These are phyloP conservation scores for Coprinellus aureogranulatus DNA, from an alignment of 768 basidiomycete species.

Conservation along the genomic window DNA sequence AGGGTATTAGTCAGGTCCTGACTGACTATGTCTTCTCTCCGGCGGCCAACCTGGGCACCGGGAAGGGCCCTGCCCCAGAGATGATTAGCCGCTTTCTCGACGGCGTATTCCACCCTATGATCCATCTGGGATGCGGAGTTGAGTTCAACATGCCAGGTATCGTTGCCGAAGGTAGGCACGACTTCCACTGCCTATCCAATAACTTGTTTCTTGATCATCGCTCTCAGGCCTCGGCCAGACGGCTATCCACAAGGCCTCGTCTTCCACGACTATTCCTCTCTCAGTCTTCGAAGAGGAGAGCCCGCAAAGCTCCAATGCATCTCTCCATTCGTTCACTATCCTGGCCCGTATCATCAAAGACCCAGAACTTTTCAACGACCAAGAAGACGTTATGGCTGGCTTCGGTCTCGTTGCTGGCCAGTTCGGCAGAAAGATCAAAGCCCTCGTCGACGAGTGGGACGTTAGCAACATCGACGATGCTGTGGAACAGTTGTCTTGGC, in stretches of 20 bases:
- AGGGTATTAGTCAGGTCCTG: conserved; percentile 44
- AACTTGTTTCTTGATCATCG: not conserved
- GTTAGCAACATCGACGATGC: conserved; percentile 45
- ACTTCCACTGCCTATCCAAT: not conserved
- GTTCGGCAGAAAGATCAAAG: conserved; percentile 34
- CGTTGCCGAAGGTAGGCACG: conserved; percentile 54
- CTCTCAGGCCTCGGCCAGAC: conserved; percentile 55
- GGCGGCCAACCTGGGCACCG: conserved; percentile 42
- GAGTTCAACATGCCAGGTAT: conserved; percentile 62
- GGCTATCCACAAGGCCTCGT: conserved; percentile 40
- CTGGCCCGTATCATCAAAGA: conserved; percentile 61
- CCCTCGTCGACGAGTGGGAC: conserved; percentile 46
- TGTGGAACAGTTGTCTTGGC: conserved; percentile 63
- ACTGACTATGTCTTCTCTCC: conserved; percentile 62
- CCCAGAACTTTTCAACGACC: conserved; percentile 5
- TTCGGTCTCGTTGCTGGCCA: conserved; percentile 29
- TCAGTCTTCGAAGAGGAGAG: conserved; percentile 20
- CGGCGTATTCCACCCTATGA: conserved; percentile 62
- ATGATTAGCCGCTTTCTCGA: conserved; percentile 59
- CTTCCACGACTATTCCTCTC: conserved; percentile 22
- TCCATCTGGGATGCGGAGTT: conserved; percentile 60
- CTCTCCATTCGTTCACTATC: not conserved
- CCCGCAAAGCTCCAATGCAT: not conserved
- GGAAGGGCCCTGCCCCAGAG: conserved; percentile 33
- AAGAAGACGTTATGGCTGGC: conserved; percentile 5